Evolutionary conservation across 2,329 filamentous ascomycete species (phyloP).

Genomic region (Microcyclospora tardicrescens): DNA sequence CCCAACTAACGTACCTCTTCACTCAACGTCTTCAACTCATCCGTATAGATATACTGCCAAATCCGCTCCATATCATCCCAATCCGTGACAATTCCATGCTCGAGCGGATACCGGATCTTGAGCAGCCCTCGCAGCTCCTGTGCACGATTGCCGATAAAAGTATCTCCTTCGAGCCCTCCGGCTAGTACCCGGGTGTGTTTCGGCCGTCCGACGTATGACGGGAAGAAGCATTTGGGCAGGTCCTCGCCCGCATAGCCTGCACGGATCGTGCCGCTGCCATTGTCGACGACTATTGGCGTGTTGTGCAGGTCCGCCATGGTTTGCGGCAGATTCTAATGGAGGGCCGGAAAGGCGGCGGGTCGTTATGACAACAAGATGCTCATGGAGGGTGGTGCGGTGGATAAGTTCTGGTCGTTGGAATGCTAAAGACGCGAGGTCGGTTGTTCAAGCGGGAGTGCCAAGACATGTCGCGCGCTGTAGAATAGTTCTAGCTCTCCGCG

Average conservation of each 20-base stretch:
- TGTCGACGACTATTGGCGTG: conserved; percentile 96
- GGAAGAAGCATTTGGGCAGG: conserved; percentile 90
- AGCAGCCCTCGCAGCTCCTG: conserved; percentile 82
- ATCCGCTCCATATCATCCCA: conserved; percentile 99
- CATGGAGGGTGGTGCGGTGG: too few relatives aligned
- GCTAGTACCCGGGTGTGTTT: conserved; percentile 92
- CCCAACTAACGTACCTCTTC: conserved; percentile 56
- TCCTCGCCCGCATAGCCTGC: conserved; percentile 96
- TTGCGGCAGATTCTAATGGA: background rate
- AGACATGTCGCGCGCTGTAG: too few relatives aligned
- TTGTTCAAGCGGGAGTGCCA: too few relatives aligned
- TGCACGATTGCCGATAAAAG: conserved; percentile 89
- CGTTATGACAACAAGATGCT: too few relatives aligned
- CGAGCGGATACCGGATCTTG: conserved; percentile 90
- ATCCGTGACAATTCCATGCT: conserved; percentile 96
- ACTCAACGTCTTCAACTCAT: conserved; percentile 89
- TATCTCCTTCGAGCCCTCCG: conserved; percentile 90
- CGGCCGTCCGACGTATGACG: conserved; percentile 89
- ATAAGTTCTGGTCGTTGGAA: too few relatives aligned
- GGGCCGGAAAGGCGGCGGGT: too few relatives aligned
- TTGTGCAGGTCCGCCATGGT: conserved; percentile 72
- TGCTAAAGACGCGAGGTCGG: too few relatives aligned
- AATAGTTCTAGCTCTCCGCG: too few relatives aligned
- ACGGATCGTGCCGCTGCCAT: conserved; percentile 93
- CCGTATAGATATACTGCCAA: conserved; percentile 95